Evolutionary conservation across 1,139 yeast species (phyloP).

Genomic region (Yamadazyma taylorii): DNA sequence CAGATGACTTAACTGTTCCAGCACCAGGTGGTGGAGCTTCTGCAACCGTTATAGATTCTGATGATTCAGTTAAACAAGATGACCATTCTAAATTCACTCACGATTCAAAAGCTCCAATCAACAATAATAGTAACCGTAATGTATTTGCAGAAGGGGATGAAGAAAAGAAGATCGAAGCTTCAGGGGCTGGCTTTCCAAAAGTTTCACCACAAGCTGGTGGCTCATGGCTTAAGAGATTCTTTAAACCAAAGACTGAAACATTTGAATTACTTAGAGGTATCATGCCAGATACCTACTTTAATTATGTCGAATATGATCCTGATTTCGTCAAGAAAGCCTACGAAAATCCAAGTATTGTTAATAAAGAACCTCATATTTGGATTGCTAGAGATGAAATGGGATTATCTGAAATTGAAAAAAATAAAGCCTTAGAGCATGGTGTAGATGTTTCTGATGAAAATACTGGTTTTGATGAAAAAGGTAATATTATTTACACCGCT

Average conservation of each 20-base stretch:
- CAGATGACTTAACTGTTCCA: constrained; percentile 6
- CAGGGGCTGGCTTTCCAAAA: constrained; percentile 1
- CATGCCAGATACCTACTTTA: constrained; percentile 43
- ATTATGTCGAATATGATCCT: constrained; percentile 44
- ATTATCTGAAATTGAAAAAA: constrained; percentile 59
- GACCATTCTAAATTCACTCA: constrained; percentile 9
- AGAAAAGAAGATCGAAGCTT: constrained; percentile 10
- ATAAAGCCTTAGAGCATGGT: constrained; percentile 53
- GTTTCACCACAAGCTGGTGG: constrained; percentile 21
- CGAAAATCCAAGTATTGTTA: constrained; percentile 62
- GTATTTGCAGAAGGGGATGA: constrained; percentile 16
- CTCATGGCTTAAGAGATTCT: constrained; percentile 39
- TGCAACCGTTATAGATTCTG: constrained; percentile 17
- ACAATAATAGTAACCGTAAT: constrained; percentile 11
- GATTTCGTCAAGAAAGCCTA: constrained; percentile 55
- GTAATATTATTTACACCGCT: constrained; percentile 52
- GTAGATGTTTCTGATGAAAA: constrained; percentile 60
- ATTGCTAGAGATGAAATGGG: constrained; percentile 70
- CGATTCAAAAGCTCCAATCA: constrained; percentile 13
- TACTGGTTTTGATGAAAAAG: constrained; percentile 58
- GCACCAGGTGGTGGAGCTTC: constrained; percentile 5
- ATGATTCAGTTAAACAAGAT: constrained; percentile 19
- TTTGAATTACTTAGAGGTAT: constrained; percentile 38
- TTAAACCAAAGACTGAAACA: constrained; percentile 40
- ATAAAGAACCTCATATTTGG: constrained; percentile 69